A percentile compares a stretch with the other conserved stretches of the same genome.
Evolutionary conservation across 495 filamentous ascomycete genomes (phyloP).

Genomic region (Penicilliopsis zonata): DNA sequence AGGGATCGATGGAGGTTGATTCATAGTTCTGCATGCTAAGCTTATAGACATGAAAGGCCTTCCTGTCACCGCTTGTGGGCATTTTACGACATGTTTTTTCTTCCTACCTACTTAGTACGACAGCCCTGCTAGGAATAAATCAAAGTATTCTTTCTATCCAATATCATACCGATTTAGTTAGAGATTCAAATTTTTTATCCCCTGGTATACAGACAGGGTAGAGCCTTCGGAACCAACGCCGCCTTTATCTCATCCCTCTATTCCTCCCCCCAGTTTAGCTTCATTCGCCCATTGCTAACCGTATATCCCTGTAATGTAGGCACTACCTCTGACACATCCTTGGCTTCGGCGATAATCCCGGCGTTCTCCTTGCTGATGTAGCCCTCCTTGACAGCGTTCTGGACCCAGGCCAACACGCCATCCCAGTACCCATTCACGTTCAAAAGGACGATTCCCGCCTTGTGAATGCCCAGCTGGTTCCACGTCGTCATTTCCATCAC

Average conservation of each 20-base stretch:
- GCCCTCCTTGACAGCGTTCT: constrained; percentile 59
- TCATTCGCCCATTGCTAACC: constrained; percentile 57
- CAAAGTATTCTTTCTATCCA: not conserved
- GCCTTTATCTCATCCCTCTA: constrained; percentile 21
- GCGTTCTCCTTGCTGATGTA: constrained; percentile 60
- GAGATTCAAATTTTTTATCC: constrained; percentile 2
- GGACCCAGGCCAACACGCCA: constrained; percentile 73
- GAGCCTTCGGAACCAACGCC: no score
- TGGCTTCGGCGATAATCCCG: constrained; percentile 67
- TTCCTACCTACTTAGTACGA: constrained; percentile 2
- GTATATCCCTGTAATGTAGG: constrained; percentile 60
- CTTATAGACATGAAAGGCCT: constrained; percentile 27
- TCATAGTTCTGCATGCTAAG: constrained; percentile 32
- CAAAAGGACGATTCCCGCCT: constrained; percentile 61
- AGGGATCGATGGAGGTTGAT: constrained; percentile 83
- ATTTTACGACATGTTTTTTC: constrained; percentile 4
- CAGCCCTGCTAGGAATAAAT: not conserved
- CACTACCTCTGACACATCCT: constrained; percentile 57
- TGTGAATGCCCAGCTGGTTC: constrained; percentile 96
- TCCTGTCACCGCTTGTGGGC: constrained; percentile 3
- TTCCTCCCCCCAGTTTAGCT: constrained; percentile 71
- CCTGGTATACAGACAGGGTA: not conserved
- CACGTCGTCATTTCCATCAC: constrained; percentile 93
- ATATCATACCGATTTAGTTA: constrained; percentile 3
- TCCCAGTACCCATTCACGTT: constrained; percentile 91